Evolutionary conservation across 148 eudicot genomes (phyloP), one percentile per base, ranked within the genome.

Genomic region (Tetragonia tetragonoides): DNA sequence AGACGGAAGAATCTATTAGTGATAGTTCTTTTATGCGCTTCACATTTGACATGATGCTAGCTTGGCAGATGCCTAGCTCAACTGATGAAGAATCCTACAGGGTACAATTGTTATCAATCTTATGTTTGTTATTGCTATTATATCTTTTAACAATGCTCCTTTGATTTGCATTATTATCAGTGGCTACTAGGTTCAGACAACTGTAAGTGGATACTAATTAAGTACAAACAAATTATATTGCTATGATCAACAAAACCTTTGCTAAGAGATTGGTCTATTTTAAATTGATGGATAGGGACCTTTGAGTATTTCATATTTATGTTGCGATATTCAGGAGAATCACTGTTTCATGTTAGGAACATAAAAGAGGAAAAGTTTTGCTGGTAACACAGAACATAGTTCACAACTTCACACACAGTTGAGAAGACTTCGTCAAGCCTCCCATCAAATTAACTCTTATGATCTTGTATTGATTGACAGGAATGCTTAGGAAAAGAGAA

Each of bases 11-110:
- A 75, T 77, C 77, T 47, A 86, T 91, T 8, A 78, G 78, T 65
- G 88, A 87, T 84, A 87, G 85, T 10, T 86, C 86, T 1, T 93
- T 90, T 75, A 90, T 89, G 77, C 97, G 97, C 66, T 83, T 95
- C 78, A 93, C 99, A 6, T 95, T 91, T 41, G 97, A 91, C 80
- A 90, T 95, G 90, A 95, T 95, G 99, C 91, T 91, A 21, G 97
- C 99, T 68, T 95, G 97, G 99, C 90, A 95, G 78, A 87, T 61
- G 75, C 97, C 97, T 69, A 83, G 65, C 78, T 84, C 85, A 3
- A 59, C 24, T 6, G 85, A 90, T 64, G 90, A 95, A 84, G 86
- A 85, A 67, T 85, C 93, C 18, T 44, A 78, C 74, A 63, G 7
- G 75, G 97, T 94, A 66, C 15, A 20, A 0, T 12, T 46, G 6